Conservation (phyloP, 805 yeast species). For the Yarrowia sp. region DNA sequence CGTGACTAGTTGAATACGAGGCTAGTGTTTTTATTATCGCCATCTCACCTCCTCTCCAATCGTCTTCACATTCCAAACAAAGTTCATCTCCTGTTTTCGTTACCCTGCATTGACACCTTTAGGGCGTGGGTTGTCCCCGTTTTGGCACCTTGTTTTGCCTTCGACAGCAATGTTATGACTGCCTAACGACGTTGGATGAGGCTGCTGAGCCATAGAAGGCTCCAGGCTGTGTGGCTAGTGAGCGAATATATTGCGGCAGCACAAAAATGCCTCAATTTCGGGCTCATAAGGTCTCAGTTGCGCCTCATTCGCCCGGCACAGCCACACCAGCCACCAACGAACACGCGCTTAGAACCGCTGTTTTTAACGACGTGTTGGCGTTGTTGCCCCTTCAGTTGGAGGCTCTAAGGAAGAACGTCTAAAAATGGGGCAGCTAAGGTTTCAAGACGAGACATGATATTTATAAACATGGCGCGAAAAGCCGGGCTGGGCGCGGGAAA, state of each 20-base stretch:
- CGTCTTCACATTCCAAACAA: not conserved
- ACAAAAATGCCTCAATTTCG: no score
- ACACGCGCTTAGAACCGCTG: not conserved
- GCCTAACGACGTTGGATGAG: not conserved
- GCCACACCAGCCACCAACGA: conserved; percentile 20
- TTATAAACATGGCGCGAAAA: not conserved
- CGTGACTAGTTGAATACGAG: no score
- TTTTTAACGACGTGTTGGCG: not conserved
- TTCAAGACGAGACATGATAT: not conserved
- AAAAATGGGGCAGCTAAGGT: conserved; percentile 14
- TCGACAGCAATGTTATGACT: conserved; percentile 20
- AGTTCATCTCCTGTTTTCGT: not conserved
- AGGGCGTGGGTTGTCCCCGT: not conserved
- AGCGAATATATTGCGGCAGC: no score
- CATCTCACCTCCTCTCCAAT: not conserved
- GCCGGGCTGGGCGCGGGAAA: not conserved
- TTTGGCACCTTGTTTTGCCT: conserved; percentile 5
- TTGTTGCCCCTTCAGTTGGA: not conserved
- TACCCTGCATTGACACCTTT: not conserved
- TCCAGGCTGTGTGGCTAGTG: no score
- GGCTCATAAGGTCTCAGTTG: no score
- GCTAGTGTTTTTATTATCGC: no score
- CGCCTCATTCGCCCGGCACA: no score
- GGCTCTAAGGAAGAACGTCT: not conserved
- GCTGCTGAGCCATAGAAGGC: no score